Conservation (phyloP, 441 rosid genomes). For the Brassica balearica region DNA sequence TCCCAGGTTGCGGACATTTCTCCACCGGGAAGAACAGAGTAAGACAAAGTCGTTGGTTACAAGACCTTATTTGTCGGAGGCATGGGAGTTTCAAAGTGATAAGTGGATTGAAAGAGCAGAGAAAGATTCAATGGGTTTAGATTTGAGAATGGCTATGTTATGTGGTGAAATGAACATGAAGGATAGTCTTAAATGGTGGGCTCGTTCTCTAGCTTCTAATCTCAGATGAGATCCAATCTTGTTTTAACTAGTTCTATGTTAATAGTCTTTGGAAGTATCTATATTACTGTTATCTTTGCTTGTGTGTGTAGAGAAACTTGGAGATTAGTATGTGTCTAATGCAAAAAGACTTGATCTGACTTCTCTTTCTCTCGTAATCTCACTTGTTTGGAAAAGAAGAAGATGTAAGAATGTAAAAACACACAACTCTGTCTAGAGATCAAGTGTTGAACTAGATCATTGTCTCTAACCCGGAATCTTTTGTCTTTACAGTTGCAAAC, state of each 20-base stretch:
- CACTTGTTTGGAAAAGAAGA: too few species aligned
- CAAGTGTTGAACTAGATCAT: too few species aligned
- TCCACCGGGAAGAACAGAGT: slow-evolving; percentile 46
- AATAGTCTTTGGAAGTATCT: not conserved
- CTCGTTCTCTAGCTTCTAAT: slow-evolving; percentile 74
- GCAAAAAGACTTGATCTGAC: too few species aligned
- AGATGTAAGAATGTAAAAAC: too few species aligned
- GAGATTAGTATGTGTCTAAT: not conserved
- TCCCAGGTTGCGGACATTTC: slow-evolving; percentile 65
- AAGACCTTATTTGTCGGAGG: slow-evolving; percentile 85
- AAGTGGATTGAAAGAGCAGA: slow-evolving; percentile 32
- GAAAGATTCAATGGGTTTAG: slow-evolving; percentile 51
- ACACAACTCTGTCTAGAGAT: too few species aligned
- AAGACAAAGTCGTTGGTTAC: slow-evolving; percentile 34
- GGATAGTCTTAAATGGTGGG: slow-evolving; percentile 75
- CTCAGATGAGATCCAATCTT: slow-evolving; percentile 49
- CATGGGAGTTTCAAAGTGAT: slow-evolving; percentile 61
- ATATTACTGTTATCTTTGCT: not conserved
- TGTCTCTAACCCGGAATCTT: too few species aligned
- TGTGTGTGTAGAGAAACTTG: not conserved
- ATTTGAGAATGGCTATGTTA: slow-evolving; percentile 66
- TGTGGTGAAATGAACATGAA: slow-evolving; percentile 66
- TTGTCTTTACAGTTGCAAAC: too few species aligned
- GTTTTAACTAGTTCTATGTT: not conserved
- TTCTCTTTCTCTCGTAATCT: too few species aligned